Conservation (phyloP, 1,284 basidiomycete genomes). For the Leccinum insolens region DNA sequence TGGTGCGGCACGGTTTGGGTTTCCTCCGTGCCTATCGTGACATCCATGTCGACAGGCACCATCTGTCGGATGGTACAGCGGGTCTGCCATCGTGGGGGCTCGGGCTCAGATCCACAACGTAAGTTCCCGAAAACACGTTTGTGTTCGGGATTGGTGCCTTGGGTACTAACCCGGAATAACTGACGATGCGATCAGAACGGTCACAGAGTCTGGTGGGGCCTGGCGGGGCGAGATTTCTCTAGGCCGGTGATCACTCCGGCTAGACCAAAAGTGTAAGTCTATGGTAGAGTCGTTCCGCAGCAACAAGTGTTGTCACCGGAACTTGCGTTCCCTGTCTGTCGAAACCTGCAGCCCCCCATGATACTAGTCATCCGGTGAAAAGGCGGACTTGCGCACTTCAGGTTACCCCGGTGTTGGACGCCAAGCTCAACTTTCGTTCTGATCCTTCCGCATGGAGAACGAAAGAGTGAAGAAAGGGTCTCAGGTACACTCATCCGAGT, state of each 20-base stretch:
- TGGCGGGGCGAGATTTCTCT: background rate
- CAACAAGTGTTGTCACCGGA: background rate
- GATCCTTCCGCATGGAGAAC: background rate
- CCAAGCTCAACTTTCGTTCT: background rate
- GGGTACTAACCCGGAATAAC: background rate
- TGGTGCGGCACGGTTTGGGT: background rate
- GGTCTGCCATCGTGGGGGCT: background rate
- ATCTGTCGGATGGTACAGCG: background rate
- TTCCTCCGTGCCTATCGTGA: conserved; percentile 11
- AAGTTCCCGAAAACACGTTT: background rate
- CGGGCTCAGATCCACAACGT: background rate
- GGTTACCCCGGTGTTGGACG: background rate
- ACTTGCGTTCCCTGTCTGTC: background rate
- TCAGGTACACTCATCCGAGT: background rate
- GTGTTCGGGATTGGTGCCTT: background rate
- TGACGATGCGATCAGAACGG: background rate
- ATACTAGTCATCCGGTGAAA: background rate
- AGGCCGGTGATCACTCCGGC: background rate
- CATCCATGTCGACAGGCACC: conserved; percentile 9
- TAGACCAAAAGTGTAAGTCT: background rate
- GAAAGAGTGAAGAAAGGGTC: background rate
- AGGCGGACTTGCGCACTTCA: background rate
- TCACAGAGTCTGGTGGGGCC: background rate
- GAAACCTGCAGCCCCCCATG: background rate
- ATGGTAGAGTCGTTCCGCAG: background rate